phyloP scores from a whole-genome alignment of 345 rosid species.

The Trapa incisa region DNA sequence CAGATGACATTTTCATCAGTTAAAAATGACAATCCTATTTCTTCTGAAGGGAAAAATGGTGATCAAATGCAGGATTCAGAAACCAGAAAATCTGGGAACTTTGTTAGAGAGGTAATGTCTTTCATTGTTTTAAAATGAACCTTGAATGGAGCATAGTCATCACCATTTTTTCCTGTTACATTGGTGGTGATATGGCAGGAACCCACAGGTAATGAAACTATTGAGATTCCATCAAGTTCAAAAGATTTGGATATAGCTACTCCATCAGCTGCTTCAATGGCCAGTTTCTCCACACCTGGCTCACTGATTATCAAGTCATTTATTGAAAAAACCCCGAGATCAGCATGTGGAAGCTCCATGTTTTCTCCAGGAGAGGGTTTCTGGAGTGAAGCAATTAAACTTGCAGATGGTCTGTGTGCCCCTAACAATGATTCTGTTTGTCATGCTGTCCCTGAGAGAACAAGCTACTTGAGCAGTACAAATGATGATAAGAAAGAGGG shows the following conservation, averaged over 20 bases:
- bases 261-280: constrained; percentile 20
- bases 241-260: constrained; percentile 43
- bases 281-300: constrained; percentile 56
- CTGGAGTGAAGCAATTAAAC: constrained; percentile 89
- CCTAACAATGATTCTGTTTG: constrained; percentile 23
- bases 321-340: constrained; percentile 46
- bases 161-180: constrained; percentile 3
- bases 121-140: constrained; percentile 6
- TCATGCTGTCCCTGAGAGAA: constrained; percentile 11
- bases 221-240: constrained; percentile 38
- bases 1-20: constrained; percentile 18
- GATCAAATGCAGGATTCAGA: constrained; percentile 27
- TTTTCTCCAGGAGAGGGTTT: constrained; percentile 96
- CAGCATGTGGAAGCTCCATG: constrained; percentile 68
- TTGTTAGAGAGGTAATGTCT: constrained; percentile 31
- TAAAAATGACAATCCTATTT: constrained; percentile 16
- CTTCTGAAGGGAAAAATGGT: constrained; percentile 24
- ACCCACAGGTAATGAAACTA: constrained; percentile 13
- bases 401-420: constrained; percentile 70
- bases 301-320: constrained; percentile 31
- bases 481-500: constrained; percentile 20
- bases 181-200: constrained; percentile 19
- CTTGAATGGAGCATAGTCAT: not conserved
- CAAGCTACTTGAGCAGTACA: constrained; percentile 14
- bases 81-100: constrained; percentile 16